Conservation (phyloP, 176 grass and related monocot species). For the Cymbopogon citratus region DNA sequence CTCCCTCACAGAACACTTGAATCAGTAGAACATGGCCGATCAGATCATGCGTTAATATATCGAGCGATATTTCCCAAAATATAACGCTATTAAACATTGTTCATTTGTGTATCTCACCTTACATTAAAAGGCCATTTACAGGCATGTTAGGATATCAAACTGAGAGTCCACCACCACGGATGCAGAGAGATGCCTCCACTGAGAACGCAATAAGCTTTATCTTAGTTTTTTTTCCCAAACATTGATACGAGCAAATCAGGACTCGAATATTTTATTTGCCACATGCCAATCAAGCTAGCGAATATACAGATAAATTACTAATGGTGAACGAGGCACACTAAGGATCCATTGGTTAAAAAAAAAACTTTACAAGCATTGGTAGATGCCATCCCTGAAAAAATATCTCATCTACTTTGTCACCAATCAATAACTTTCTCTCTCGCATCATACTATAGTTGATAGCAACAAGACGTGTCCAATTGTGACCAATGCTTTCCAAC, state of each 20-base stretch:
- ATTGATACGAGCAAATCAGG: background rate
- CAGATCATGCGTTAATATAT: background rate
- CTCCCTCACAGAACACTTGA: no score
- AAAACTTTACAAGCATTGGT: background rate
- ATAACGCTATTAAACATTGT: background rate
- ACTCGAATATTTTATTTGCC: background rate
- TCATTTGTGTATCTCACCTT: background rate
- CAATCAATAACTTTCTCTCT: background rate
- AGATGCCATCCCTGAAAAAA: conserved; percentile 18
- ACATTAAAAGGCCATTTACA: background rate
- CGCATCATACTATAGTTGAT: background rate
- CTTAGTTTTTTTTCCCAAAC: background rate
- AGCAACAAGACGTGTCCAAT: background rate
- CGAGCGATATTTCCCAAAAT: background rate
- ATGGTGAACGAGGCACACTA: background rate
- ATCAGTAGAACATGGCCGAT: no score
- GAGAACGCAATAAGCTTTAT: background rate
- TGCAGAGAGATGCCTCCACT: background rate
- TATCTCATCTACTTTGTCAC: conserved; percentile 26
- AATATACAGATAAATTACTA: background rate
- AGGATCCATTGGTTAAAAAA: conserved; percentile 6
- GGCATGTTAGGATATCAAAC: background rate
- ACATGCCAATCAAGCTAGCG: conserved; percentile 7
- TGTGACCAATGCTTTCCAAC: background rate
- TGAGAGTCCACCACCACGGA: background rate